phyloP scores from a whole-genome alignment of 2,329 filamentous ascomycete genomes.

The Colletotrichum melonis region DNA sequence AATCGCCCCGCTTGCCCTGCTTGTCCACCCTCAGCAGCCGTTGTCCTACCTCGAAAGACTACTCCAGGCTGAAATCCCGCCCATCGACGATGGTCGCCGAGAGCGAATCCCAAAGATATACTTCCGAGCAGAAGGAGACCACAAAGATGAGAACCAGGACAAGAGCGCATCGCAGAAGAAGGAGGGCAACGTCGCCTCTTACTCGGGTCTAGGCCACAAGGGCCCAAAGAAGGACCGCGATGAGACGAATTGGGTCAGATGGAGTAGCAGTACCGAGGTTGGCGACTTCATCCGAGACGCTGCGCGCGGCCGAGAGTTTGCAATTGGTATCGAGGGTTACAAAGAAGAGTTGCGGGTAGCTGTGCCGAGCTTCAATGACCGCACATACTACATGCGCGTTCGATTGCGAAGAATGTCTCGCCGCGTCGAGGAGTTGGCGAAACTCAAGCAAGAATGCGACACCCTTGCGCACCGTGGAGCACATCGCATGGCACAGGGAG shows the following conservation, averaged over 20 bases:
- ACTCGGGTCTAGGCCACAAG: conserved; percentile 77
- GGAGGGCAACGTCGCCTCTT: conserved; percentile 70
- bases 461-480: conserved; percentile 79
- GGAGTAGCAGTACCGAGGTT: conserved; percentile 89
- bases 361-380: conserved; percentile 88
- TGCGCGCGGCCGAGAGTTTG: conserved; percentile 84
- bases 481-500: conserved; percentile 82
- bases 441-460: conserved; percentile 86
- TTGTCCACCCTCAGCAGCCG: conserved; percentile 91
- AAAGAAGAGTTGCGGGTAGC: conserved; percentile 76
- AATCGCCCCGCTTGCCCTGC: conserved; percentile 86
- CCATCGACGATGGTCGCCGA: conserved; percentile 71
- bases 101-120: conserved; percentile 79
- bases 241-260: conserved; percentile 77
- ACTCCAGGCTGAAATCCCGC: conserved; percentile 87
- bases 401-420: conserved; percentile 77
- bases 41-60: conserved; percentile 90
- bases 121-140: conserved; percentile 82
- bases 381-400: conserved; percentile 89
- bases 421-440: conserved; percentile 75
- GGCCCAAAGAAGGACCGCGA: conserved; percentile 52
- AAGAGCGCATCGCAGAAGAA: conserved; percentile 38
- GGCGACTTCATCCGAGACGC: conserved; percentile 95
- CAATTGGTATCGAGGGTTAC: conserved; percentile 81
- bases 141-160: conserved; percentile 47